phyloP scores from a whole-genome alignment of 2,329 filamentous ascomycete species.

The Epichloe gansuensis region DNA sequence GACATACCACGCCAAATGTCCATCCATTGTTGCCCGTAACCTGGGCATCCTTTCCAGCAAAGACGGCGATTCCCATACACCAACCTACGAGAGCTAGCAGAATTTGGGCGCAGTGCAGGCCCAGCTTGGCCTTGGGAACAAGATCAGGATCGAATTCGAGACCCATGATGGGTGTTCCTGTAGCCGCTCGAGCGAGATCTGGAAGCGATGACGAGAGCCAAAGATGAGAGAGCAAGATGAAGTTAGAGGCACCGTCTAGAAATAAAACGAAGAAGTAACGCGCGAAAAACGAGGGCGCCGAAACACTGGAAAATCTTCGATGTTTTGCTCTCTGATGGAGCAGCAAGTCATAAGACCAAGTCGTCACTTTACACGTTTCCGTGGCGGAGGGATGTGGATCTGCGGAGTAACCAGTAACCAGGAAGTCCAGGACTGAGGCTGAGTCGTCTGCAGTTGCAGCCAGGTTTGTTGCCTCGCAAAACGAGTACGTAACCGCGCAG shows the following conservation, averaged over 20 bases:
- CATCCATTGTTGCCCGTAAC: constrained; percentile 48
- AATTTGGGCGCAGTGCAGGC: constrained; percentile 42
- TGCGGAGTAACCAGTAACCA: neutral
- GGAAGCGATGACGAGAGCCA: no score
- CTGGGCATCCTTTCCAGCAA: constrained; percentile 32
- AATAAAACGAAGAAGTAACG: neutral
- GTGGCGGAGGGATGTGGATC: constrained; percentile 1
- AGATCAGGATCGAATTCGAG: constrained; percentile 41
- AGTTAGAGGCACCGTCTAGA: no score
- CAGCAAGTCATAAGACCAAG: neutral
- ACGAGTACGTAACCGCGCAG: neutral
- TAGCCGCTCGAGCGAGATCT: neutral
- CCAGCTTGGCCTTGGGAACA: constrained; percentile 43
- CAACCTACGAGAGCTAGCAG: constrained; percentile 42
- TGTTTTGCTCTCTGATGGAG: neutral
- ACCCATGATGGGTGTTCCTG: constrained; percentile 22
- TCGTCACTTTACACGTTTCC: neutral
- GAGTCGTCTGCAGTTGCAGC: neutral
- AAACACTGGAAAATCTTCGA: neutral
- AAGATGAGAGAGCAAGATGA: no score
- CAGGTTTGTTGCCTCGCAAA: neutral
- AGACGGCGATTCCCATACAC: constrained; percentile 47
- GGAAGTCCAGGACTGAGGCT: neutral
- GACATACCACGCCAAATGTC: constrained; percentile 49
- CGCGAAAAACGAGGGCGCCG: neutral